Evolutionary conservation across 108 stramenopile species (phyloP), one percentile per base, ranked within the genome.

Genomic region (Cyclostephanos invisitatus): DNA sequence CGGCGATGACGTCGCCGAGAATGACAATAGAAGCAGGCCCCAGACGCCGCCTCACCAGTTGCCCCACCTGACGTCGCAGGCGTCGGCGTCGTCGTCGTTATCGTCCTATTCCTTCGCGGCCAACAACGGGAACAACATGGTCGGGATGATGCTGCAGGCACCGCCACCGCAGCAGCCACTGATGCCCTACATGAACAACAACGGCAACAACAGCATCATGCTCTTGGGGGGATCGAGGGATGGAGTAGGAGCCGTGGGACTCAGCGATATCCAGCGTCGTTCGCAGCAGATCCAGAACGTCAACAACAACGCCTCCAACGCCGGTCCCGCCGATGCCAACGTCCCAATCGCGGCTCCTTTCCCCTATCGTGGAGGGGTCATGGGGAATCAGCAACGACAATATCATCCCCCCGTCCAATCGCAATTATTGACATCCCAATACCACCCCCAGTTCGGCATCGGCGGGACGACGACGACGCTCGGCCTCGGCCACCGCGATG

Each of bases 101-200:
- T 54, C 67, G 37, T 53, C 67, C 20, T 55, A 68, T 37, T 53
- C 49, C 54, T 53, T 68, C 36, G 55, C 54, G 28, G 38, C 14
- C 67, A 53, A 53, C 24, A 1, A 32, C 4, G 32, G 3, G 2
- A 32, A 32, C 4, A n/a, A n/a, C n/a, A n/a, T n/a, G n/a, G n/a
- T n/a, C n/a, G n/a, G n/a, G n/a, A 32, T 32, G 32, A 32, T 32
- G 32, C 32, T 4, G 4, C 32, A n/a, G n/a, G n/a, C 32, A 4
- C 32, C 40, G 40, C 40, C 40, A 8, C 40, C 11, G 1, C 17
- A 15, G 6, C 24, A 2, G 51, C 22, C 6, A 53, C 51, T 21
- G 3, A 11, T 10, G 27, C 32, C 35, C 21, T 69, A 38, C 54
- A 18, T 1, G 38, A 25, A 14, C 21, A 66, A 9, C 32, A 6